These are phyloP conservation scores for Hypoxylon sp. DNA, from an alignment of 2,329 filamentous ascomycete species.

Conservation along the genomic window DNA sequence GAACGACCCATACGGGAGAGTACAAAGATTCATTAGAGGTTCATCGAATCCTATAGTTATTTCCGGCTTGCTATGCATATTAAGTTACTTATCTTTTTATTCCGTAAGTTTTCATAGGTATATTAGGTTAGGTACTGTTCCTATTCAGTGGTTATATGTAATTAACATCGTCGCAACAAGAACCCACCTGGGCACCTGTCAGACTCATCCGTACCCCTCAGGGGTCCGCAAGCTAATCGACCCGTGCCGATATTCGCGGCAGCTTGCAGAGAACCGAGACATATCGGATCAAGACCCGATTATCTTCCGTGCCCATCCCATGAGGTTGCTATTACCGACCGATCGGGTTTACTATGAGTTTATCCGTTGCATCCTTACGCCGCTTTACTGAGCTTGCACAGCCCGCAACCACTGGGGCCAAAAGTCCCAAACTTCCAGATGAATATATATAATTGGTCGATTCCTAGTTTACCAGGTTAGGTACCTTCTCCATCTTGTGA, in stretches of 20 bases:
- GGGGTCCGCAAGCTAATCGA: slow-evolving; percentile 19
- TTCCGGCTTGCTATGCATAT: too few relatives aligned
- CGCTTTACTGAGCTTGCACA: background rate
- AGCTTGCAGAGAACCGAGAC: slow-evolving; percentile 36
- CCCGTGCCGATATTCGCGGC: slow-evolving; percentile 31
- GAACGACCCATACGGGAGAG: background rate
- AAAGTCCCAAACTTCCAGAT: too few relatives aligned
- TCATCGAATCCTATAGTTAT: background rate
- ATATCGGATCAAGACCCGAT: slow-evolving; percentile 37
- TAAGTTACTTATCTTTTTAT: too few relatives aligned
- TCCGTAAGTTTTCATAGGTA: too few relatives aligned
- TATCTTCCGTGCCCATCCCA: slow-evolving; percentile 27
- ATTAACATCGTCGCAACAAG: too few relatives aligned
- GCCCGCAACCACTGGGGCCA: too few relatives aligned
- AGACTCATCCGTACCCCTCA: slow-evolving; percentile 22
- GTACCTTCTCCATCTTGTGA: background rate
- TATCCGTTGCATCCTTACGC: background rate
- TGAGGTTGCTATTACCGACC: too few relatives aligned
- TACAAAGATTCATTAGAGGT: background rate
- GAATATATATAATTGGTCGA: too few relatives aligned
- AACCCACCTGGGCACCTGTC: background rate
- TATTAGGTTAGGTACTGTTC: too few relatives aligned
- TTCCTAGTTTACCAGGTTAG: too few relatives aligned
- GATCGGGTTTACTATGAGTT: background rate
- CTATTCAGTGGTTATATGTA: background rate